Evolutionary conservation across 1,284 basidiomycete species (phyloP), one percentile per base, ranked within the genome.

Genomic region (Papiliotrema nemorosa): DNA sequence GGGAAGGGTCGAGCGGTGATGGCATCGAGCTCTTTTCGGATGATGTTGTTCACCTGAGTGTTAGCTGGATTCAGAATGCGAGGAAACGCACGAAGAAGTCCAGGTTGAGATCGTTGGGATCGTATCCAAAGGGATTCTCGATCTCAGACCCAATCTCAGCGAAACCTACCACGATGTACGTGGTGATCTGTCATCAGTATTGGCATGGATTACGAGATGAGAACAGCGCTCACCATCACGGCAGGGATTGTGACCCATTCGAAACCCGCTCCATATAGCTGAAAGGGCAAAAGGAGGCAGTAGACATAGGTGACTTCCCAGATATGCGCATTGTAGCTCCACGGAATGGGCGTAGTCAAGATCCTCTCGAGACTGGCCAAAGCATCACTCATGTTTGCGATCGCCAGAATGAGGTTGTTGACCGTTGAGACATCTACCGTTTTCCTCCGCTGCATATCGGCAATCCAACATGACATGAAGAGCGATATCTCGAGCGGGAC

Each of bases 291-390:
- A 9, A 70, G 54, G 22, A 74, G 52, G 47, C 67, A 67, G 54
- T 74, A 74, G 5, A 72, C 59, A 62, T 62, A 71, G 4, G 62
- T 64, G 24, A 72, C 66, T 37, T 67, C 63, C 64, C 69, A 71
- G 44, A 74, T 74, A 53, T 71, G 70, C 10, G 69, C 70, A 82
- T 71, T 59, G 57, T 72, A 87, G 78, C 83, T 86, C 74, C 86
- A 88, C 1, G 86, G 87, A 41, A 89, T 87, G 1, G 86, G 86
- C 0, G 85, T 88, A 0, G 86, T 87, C 13, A 88, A 75, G 57
- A 88, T 87, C 38, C 86, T 78, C 65, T 89, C 86, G 3, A 88
- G 76, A 5, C 82, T 82, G 6, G 84, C 84, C 37, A 88, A 72
- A 16, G 83, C 80, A 47, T 88, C 85, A 3, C 82, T 81, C 37